These are phyloP conservation scores for Inga oerstediana DNA, from an alignment of 306 rosid genomes.

Conservation along the genomic window DNA sequence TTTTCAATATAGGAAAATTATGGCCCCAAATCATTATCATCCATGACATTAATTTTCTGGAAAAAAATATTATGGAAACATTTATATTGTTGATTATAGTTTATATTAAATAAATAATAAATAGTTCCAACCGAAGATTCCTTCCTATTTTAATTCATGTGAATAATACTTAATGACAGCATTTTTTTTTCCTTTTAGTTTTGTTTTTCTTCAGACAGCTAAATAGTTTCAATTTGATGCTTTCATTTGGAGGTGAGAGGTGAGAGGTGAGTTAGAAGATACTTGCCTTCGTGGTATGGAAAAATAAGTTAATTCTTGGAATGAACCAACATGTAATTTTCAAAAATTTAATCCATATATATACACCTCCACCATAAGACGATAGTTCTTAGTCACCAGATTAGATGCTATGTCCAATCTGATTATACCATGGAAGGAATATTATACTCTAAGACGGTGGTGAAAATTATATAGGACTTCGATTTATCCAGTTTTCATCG, in stretches of 20 bases:
- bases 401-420: neutral
- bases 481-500: neutral
- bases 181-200: too few relatives aligned
- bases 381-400: neutral
- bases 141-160: neutral
- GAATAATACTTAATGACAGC: neutral
- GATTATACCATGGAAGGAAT: neutral
- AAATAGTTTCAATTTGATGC: too few relatives aligned
- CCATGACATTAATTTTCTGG: neutral
- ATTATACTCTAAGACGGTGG: neutral
- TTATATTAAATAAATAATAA: neutral
- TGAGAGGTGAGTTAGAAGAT: neutral
- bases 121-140: neutral
- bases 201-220: neutral
- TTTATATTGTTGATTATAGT: neutral
- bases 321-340: too few relatives aligned
- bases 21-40: neutral
- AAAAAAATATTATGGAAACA: neutral
- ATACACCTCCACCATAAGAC: neutral
- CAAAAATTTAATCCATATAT: neutral
- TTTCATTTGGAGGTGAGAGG: neutral
- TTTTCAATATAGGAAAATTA: neutral
- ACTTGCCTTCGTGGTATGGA: neutral
- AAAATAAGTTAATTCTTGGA: neutral
- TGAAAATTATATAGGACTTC: neutral